Evolutionary conservation across 164 flowering plant genomes (phyloP).

Genomic region (Tetrastigma voinierianum): DNA sequence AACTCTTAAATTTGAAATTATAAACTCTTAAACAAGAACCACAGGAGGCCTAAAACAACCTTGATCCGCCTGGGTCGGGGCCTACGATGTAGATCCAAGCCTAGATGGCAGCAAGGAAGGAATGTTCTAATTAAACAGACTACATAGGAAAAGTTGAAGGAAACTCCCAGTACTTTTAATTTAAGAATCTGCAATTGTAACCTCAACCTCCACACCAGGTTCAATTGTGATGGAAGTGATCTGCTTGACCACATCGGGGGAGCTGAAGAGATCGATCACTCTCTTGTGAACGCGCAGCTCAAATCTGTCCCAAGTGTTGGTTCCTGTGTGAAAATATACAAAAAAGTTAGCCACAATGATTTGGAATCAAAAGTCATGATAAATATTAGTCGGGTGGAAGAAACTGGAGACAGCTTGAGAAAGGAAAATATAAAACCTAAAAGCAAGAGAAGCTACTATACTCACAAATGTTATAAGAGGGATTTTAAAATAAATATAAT

Average conservation of each 20-base stretch:
- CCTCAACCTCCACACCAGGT: slow-evolving; percentile 94
- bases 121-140: too few relatives aligned
- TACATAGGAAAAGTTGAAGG: too few relatives aligned
- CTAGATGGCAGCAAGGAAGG: too few relatives aligned
- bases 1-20: too few relatives aligned
- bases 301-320: slow-evolving; percentile 92
- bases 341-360: not conserved
- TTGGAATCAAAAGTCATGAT: not conserved
- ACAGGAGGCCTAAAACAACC: not conserved
- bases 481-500: too few relatives aligned
- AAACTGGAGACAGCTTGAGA: too few relatives aligned
- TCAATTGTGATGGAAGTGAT: slow-evolving; percentile 88
- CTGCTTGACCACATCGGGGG: slow-evolving; percentile 88
- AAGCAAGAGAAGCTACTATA: too few relatives aligned
- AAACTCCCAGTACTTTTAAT: slow-evolving; percentile 1
- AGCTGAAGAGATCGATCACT: slow-evolving; percentile 83
- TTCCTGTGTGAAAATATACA: slow-evolving; percentile 60
- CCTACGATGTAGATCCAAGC: not conserved
- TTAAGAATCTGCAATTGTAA: slow-evolving; percentile 76
- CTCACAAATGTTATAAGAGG: too few relatives aligned
- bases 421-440: too few relatives aligned
- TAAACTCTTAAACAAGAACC: not conserved
- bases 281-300: slow-evolving; percentile 94
- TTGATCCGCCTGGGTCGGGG: not conserved
- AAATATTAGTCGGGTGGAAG: too few relatives aligned